Percentiles rank a stretch among this genome's conserved stretches.
These are phyloP conservation scores for Suillus sp. DNA, from an alignment of 768 basidiomycete genomes.

Conservation along the genomic window DNA sequence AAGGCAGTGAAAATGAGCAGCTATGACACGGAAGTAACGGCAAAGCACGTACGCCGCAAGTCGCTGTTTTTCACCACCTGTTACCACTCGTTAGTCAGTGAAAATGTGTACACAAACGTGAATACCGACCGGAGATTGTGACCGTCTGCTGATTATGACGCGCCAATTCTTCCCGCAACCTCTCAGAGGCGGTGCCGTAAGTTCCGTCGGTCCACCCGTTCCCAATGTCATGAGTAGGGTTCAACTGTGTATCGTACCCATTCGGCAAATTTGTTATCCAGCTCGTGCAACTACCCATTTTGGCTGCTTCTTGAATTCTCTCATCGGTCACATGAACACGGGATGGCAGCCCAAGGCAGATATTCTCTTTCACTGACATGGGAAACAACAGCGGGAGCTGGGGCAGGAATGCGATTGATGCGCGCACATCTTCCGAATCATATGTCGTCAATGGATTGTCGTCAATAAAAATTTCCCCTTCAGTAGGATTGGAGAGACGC, in stretches of 20 bases:
- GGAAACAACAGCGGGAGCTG: constrained; percentile 55
- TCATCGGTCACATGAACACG: constrained; percentile 20
- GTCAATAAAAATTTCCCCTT: constrained; percentile 49
- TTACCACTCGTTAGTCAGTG: constrained; percentile 7
- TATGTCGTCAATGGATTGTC: constrained; percentile 42
- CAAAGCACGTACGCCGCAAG: constrained; percentile 46
- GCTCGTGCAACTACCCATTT: constrained; percentile 29
- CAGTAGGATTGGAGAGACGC: constrained; percentile 47
- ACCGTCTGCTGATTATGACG: constrained; percentile 25
- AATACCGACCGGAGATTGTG: constrained; percentile 25
- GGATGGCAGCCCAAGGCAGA: constrained; percentile 33
- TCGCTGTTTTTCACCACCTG: constrained; percentile 50
- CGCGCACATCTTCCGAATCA: constrained; percentile 41
- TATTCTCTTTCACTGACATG: constrained; percentile 46
- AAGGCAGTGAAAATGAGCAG: constrained; percentile 1
- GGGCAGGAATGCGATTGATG: constrained; percentile 47
- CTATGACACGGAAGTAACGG: neutral
- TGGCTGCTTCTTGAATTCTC: constrained; percentile 34
- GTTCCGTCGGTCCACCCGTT: constrained; percentile 25
- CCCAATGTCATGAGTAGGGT: constrained; percentile 23
- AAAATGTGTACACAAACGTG: constrained; percentile 10
- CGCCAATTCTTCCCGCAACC: constrained; percentile 23
- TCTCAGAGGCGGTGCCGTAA: constrained; percentile 24
- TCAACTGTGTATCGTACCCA: constrained; percentile 34
- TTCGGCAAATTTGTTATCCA: constrained; percentile 39